phyloP scores from a whole-genome alignment of 1,139 yeast species.

The Blastobotrys petasosporus region DNA sequence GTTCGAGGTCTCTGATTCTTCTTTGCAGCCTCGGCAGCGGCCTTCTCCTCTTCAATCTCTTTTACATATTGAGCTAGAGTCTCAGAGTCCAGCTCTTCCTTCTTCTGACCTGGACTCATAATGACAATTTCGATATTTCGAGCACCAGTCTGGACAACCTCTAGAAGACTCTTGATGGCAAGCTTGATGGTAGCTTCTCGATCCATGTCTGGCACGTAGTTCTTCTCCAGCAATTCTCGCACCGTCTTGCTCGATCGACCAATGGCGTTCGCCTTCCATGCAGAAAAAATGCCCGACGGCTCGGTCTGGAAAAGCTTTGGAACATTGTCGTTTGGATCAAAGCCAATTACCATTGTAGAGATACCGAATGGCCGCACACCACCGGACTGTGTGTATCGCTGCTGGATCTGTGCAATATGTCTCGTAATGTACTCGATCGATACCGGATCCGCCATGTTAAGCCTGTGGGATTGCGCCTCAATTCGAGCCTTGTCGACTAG shows the following conservation, averaged over 20 bases:
- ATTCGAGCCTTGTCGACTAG: slow-evolving; percentile 92
- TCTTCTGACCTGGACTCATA: slow-evolving; percentile 57
- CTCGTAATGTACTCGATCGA: slow-evolving; percentile 87
- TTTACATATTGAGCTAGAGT: slow-evolving; percentile 72
- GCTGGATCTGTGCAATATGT: slow-evolving; percentile 96
- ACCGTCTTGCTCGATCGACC: slow-evolving; percentile 96
- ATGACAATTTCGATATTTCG: slow-evolving; percentile 91
- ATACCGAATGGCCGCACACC: slow-evolving; percentile 96
- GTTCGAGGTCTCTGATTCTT: slow-evolving; percentile 34
- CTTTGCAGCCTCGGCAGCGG: slow-evolving; percentile 82
- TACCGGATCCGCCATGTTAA: slow-evolving; percentile 91
- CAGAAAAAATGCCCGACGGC: slow-evolving; percentile 95
- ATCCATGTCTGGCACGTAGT: slow-evolving; percentile 65
- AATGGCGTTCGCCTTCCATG: slow-evolving; percentile 99
- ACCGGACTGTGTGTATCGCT: slow-evolving; percentile 95
- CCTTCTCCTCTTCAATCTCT: slow-evolving; percentile 86
- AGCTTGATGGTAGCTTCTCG: slow-evolving; percentile 75
- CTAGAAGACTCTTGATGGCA: slow-evolving; percentile 80
- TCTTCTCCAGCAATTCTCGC: slow-evolving; percentile 89
- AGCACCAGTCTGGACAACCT: slow-evolving; percentile 97
- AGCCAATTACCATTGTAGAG: slow-evolving; percentile 91
- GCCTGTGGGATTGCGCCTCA: slow-evolving; percentile 94
- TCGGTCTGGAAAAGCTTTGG: slow-evolving; percentile 93
- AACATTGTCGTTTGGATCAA: slow-evolving; percentile 73
- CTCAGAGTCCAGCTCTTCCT: slow-evolving; percentile 48